Evolutionary conservation across 73 alveolate genomes (phyloP), one percentile per base, ranked within the genome.

Genomic region (Stentor coeruleus): DNA sequence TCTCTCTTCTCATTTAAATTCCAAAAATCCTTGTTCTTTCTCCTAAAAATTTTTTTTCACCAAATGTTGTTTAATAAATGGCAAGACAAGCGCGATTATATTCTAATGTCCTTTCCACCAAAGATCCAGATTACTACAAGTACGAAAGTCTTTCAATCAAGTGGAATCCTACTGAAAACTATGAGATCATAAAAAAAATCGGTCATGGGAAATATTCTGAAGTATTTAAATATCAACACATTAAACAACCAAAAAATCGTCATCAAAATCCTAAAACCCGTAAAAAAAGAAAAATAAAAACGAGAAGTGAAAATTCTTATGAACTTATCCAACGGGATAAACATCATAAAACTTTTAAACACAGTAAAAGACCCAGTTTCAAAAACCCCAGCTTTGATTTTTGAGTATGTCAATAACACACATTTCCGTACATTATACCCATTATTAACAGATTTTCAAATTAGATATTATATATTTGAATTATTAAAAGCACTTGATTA

Each of bases 181-280:
- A 95, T 57, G 99, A 96, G 73, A 90, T 95, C 57, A 90, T 92
- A 81, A 90, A 93, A 88, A 96, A 96, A 83, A 90, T 96, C n/a
- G 99, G 99, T 38, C 84, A 98, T 40, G 99, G 99, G 59, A 96
- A 96, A 81, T 96, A 96, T 90, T 94, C 98, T n/a, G 99, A 96
- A 85, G 99, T 96, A 73, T n/a, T n/a, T n/a, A n/a, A n/a, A n/a
- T n/a, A 91, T 96, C 57, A 92, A 96, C 88, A 84, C 88, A 59
- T 84, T 85, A 38, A 89, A 91, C 66, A 88, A 92, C 73, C 91
- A 89, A 84, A 83, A 84, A 42, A 88, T 97, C 72, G 98, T 95
- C 59, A 91, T 96, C 80, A 96, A 95, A 86, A 91, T 96, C 81
- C 91, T 96, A 81, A 96, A 95, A 90, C 99, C 99, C 30, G 99